phyloP scores from a whole-genome alignment of 75 land plant species.

The Ceratopteris richardii region DNA sequence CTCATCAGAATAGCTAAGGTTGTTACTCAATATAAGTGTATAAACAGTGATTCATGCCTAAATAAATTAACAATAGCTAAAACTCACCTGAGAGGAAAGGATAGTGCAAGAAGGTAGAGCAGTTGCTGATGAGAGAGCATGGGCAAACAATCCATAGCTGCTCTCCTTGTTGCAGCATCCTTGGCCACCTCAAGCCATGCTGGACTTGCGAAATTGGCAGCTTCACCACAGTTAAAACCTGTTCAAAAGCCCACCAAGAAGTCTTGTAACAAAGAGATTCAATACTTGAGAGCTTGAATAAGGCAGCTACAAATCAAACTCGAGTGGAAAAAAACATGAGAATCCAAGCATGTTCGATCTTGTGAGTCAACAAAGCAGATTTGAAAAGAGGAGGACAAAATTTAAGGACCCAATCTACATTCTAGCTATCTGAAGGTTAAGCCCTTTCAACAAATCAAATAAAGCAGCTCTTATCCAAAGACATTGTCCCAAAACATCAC shows the following conservation, averaged over 20 bases:
- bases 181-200: constrained; percentile 86
- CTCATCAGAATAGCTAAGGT: too few relatives aligned
- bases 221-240: constrained; percentile 98
- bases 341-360: not conserved
- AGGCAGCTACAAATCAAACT: too few relatives aligned
- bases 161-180: constrained; percentile 93
- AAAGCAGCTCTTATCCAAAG: too few relatives aligned
- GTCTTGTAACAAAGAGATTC: not conserved
- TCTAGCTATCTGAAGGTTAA: too few relatives aligned
- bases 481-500: too few relatives aligned
- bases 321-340: too few relatives aligned
- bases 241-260: too few relatives aligned
- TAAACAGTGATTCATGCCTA: not conserved
- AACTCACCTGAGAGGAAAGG: constrained; percentile 46
- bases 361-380: too few relatives aligned
- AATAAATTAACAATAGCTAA: too few relatives aligned
- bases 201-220: constrained; percentile 95
- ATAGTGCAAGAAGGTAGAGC: constrained; percentile 70
- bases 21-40: too few relatives aligned
- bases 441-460: not conserved
- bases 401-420: too few relatives aligned
- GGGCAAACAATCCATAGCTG: constrained; percentile 79
- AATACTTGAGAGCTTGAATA: not conserved
- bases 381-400: too few relatives aligned
- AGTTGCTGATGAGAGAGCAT: constrained; percentile 97